phyloP scores from a whole-genome alignment of 1,284 basidiomycete genomes.

The Ceratobasidium sp. region DNA sequence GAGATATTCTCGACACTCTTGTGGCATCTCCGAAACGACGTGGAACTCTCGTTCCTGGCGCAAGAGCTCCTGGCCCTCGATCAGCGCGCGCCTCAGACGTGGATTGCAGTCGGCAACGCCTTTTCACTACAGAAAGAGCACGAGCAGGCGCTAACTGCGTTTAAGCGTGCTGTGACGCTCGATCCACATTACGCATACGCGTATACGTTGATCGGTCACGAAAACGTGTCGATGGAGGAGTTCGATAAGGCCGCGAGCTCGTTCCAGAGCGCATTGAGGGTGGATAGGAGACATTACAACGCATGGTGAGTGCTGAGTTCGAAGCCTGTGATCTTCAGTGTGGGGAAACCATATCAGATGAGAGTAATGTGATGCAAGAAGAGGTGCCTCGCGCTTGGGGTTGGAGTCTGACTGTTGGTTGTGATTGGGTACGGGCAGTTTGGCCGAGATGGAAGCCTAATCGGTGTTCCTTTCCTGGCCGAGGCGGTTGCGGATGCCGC shows the following conservation, averaged over 20 bases:
- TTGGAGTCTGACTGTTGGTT: neutral
- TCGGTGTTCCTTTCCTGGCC: conserved; percentile 1
- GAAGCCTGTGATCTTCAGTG: conserved; percentile 13
- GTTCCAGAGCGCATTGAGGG: conserved; percentile 88
- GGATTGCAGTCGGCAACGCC: conserved; percentile 94
- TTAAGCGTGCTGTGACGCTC: conserved; percentile 85
- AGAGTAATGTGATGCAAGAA: neutral
- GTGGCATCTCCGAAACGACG: conserved; percentile 87
- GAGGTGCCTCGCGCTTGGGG: neutral
- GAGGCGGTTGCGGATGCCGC: conserved; percentile 2
- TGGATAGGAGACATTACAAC: conserved; percentile 91
- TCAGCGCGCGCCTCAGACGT: conserved; percentile 83
- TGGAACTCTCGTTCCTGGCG: conserved; percentile 87
- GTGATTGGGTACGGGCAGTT: conserved; percentile 33
- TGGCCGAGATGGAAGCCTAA: conserved; percentile 1
- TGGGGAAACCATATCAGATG: conserved; percentile 9
- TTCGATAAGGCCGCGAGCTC: conserved; percentile 87
- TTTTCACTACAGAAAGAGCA: conserved; percentile 93
- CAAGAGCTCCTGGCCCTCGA: conserved; percentile 88
- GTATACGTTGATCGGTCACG: conserved; percentile 93
- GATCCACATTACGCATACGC: conserved; percentile 89
- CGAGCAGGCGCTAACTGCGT: conserved; percentile 89
- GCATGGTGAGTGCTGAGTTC: conserved; percentile 76
- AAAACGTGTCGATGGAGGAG: conserved; percentile 90
- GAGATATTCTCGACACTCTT: conserved; percentile 93